A percentile compares a stretch with the other conserved stretches of the same genome.
These are phyloP conservation scores for Globisporangium takayamanum DNA, from an alignment of 352 stramenopile species.

Conservation along the genomic window DNA sequence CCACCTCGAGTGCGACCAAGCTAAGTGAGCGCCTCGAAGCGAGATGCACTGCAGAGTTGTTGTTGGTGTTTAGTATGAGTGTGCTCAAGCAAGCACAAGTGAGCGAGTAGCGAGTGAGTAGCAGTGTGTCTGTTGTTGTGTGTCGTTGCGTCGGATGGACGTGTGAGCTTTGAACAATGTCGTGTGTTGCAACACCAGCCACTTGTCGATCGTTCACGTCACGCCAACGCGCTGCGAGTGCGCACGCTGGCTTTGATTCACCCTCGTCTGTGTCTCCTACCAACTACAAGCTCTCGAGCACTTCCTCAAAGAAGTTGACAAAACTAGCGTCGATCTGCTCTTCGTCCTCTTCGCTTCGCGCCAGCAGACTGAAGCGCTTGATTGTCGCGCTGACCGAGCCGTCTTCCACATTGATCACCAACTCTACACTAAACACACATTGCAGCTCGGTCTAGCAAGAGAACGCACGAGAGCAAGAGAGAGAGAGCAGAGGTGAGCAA, in stretches of 20 bases:
- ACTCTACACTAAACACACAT: conserved; percentile 78
- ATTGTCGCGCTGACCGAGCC: conserved; percentile 53
- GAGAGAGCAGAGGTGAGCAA: background rate
- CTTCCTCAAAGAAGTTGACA: conserved; percentile 76
- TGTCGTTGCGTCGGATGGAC: no score
- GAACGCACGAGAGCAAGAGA: background rate
- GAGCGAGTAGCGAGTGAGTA: background rate
- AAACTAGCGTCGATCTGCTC: conserved; percentile 83
- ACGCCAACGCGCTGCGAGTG: background rate
- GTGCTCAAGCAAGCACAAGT: background rate
- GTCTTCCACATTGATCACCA: conserved; percentile 57
- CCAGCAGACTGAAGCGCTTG: conserved; percentile 62
- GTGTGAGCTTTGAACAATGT: no score
- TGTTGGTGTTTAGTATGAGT: background rate
- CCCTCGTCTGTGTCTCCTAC: no score
- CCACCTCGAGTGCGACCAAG: conserved; percentile 44
- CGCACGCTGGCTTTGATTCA: conserved; percentile 1
- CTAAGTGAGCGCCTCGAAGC: background rate
- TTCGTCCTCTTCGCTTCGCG: conserved; percentile 50
- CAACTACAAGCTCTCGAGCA: conserved; percentile 61
- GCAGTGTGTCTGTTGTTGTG: background rate
- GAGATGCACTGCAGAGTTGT: background rate
- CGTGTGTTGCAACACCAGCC: no score
- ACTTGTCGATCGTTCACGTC: background rate
- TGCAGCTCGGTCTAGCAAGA: conserved; percentile 48